These are phyloP conservation scores for Cyclotella kingstonii DNA, from an alignment of 108 stramenopile genomes.

Conservation along the genomic window DNA sequence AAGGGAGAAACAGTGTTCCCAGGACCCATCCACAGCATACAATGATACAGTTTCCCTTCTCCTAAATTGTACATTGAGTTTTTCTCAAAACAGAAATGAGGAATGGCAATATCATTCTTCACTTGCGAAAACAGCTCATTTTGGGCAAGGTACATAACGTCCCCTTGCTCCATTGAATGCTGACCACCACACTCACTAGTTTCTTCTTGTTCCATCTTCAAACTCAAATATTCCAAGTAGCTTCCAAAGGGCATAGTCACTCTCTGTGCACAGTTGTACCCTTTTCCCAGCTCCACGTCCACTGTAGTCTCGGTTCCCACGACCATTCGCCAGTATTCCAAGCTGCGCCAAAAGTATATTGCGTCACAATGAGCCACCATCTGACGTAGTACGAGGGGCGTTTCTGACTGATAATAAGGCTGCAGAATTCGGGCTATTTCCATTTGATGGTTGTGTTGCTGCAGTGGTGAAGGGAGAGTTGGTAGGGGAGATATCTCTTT, in stretches of 20 bases:
- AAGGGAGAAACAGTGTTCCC: constrained; percentile 62
- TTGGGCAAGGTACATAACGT: constrained; percentile 79
- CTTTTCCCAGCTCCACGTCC: constrained; percentile 68
- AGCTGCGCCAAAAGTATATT: constrained; percentile 49
- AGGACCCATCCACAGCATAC: constrained; percentile 82
- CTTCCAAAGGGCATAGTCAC: constrained; percentile 51
- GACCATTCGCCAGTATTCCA: constrained; percentile 45
- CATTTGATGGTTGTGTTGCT: constrained; percentile 17
- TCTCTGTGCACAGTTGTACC: constrained; percentile 36
- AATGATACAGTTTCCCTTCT: constrained; percentile 61
- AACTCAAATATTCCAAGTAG: constrained; percentile 63
- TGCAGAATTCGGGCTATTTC: constrained; percentile 38
- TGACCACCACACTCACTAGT: constrained; percentile 3
- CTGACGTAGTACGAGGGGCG: constrained; percentile 47
- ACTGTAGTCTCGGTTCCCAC: constrained; percentile 39
- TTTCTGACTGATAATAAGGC: constrained; percentile 45
- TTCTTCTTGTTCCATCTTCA: constrained; percentile 52
- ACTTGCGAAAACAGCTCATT: constrained; percentile 59
- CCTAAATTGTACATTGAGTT: constrained; percentile 42
- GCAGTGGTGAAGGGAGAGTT: neutral
- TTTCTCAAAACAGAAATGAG: constrained; percentile 45
- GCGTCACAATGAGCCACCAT: constrained; percentile 40
- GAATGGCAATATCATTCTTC: constrained; percentile 54
- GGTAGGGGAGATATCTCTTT: neutral
- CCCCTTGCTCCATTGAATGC: constrained; percentile 7